Base-by-base conservation (phyloP, 2,329 filamentous ascomycete species). In the Fusarium graminum region DNA sequence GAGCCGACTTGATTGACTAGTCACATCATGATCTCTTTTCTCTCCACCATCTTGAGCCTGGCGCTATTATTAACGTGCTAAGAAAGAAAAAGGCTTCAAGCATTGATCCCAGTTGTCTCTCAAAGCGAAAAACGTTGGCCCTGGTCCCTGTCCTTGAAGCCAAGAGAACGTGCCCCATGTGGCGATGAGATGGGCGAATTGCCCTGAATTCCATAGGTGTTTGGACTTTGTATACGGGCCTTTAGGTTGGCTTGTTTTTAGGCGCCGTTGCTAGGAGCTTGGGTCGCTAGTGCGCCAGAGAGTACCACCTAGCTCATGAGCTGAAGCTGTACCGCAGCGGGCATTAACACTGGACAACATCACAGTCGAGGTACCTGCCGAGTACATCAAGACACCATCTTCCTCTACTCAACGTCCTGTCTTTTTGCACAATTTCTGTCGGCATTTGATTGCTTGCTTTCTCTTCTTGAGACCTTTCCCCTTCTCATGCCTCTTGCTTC, bases 181-280 rank as follows among this genome's bases (percentile, higher is more conserved):
- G 49, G 62, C 62, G 65, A 67, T 53, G 32, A 40, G 65, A 67
- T 53, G 32, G 43, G 50, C 25, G 43, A 62, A 63, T 44, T 49
- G 59, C 58, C 32, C 42, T 62, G 38, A 32, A 62, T 62, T 63
- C 51, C 59, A 58, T 34, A 63, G 51, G 30, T 42, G 36, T 63
- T 63, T 63, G 39, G 39, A 29, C 51, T 63, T 51, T 34, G 51
- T 63, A 42, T 49, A 63, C 58, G 58, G 51, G 51, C 40, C 59
- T 58, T 57, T 51, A 50, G 54, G 61, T 64, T 68, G 65, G 65
- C 65, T 63, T 68, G 53, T 68, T 59, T 63, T 68, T 68, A 71
- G 68, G 56, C 68, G 65, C 70, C 70, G 69, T 72, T 72, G 70
- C 70, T 69, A 67, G 70, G 65, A 72, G 70, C 63, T 71, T 59